Conservation (phyloP, 345 rosid species). For the Linum tenue region DNA sequence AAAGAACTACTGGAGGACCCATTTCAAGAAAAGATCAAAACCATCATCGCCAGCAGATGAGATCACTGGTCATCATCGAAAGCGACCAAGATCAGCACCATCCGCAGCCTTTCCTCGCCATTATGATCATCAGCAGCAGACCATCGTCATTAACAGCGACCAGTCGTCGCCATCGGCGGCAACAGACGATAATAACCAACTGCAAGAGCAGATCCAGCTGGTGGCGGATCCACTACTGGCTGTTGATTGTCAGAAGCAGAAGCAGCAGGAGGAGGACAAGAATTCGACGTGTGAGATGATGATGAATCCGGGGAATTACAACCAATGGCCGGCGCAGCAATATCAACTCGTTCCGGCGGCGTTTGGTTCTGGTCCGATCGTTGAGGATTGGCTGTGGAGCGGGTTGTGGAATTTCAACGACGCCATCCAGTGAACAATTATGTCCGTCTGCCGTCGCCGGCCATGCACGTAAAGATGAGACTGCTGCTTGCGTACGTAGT, state of each 20-base stretch:
- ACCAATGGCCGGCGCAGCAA: neutral
- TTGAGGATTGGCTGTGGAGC: neutral
- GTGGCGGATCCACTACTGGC: no score
- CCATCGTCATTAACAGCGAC: neutral
- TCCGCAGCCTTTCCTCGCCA: neutral
- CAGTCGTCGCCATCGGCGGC: neutral
- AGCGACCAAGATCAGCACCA: slow-evolving; percentile 18
- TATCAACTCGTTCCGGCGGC: neutral
- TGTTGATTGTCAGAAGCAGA: no score
- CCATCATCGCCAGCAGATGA: slow-evolving; percentile 26
- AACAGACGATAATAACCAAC: slow-evolving; percentile 8
- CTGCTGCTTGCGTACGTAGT: no score
- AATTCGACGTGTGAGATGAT: neutral
- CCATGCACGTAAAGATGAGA: no score
- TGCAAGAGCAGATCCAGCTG: no score
- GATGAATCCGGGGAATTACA: neutral
- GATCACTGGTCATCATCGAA: slow-evolving; percentile 21
- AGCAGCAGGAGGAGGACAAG: no score
- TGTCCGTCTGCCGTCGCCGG: no score
- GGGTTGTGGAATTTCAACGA: neutral
- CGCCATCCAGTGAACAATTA: neutral
- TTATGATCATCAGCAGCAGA: neutral
- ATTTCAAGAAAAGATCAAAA: slow-evolving; percentile 52
- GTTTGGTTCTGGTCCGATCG: neutral
- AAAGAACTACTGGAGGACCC: slow-evolving; percentile 95